Percentiles rank a stretch among this genome's conserved stretches.
These are phyloP conservation scores for Aureobasidium subglaciale DNA, from an alignment of 2,329 filamentous ascomycete genomes.

Conservation along the genomic window DNA sequence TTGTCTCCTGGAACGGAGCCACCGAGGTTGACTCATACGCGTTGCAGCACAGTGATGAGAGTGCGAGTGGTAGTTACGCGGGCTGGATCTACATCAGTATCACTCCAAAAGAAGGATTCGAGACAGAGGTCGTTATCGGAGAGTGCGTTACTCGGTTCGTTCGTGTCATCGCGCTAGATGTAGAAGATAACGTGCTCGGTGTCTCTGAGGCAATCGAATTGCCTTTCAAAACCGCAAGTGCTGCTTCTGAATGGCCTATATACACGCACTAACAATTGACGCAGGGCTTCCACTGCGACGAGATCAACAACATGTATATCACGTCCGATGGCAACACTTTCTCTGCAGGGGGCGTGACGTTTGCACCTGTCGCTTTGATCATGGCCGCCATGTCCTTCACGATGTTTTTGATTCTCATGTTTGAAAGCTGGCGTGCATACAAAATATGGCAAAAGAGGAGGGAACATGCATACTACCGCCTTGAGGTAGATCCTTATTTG, in stretches of 20 bases:
- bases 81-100: constrained; percentile 19
- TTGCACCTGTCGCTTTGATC: background rate
- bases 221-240: background rate
- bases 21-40: constrained; percentile 42
- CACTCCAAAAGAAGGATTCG: constrained; percentile 19
- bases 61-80: background rate
- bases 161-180: constrained; percentile 22
- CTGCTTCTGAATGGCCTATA: background rate
- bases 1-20: constrained; percentile 48
- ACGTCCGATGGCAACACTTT: background rate
- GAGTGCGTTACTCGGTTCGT: background rate
- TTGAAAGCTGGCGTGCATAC: constrained; percentile 3
- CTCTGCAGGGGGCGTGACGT: background rate
- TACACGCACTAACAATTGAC: background rate
- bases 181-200: constrained; percentile 19
- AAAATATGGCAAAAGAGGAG: constrained; percentile 5
- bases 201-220: background rate
- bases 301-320: constrained; percentile 10
- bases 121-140: constrained; percentile 17
- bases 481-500: constrained; percentile 6
- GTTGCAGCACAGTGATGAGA: constrained; percentile 23
- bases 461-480: constrained; percentile 4
- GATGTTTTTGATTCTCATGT: background rate
- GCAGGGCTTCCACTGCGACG: background rate
- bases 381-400: constrained; percentile 10